These are phyloP conservation scores for Solanum piurae DNA, from an alignment of 257 asterid genomes.

Conservation along the genomic window DNA sequence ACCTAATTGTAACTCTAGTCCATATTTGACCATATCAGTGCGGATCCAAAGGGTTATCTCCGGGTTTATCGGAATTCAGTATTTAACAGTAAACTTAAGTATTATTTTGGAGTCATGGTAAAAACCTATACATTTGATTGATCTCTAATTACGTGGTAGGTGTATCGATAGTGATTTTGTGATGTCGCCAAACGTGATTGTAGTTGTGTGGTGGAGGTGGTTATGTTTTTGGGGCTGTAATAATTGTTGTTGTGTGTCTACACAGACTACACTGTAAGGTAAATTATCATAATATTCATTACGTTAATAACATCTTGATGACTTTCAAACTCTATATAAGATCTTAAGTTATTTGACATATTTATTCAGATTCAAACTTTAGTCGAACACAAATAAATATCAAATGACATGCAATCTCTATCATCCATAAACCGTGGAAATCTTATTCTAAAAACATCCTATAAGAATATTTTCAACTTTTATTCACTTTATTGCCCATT, in stretches of 20 bases:
- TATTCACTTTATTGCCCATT: background rate
- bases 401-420: background rate
- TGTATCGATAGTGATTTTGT: background rate
- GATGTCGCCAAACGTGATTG: background rate
- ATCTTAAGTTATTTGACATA: background rate
- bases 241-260: background rate
- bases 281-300: background rate
- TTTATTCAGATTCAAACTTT: background rate
- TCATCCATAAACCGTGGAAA: background rate
- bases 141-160: background rate
- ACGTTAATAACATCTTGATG: background rate
- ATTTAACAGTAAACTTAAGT: background rate
- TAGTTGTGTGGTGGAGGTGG: background rate
- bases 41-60: background rate
- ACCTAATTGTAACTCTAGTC: background rate
- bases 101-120: background rate
- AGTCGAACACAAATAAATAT: background rate
- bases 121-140: background rate
- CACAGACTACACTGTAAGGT: background rate
- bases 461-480: background rate
- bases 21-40: background rate
- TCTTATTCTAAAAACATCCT: background rate
- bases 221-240: background rate
- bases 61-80: background rate
- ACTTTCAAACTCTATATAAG: background rate